A percentile compares a stretch with the other conserved stretches of the same genome.
phyloP scores from a whole-genome alignment of 2,329 filamentous ascomycete species.

The Tolypocladium ophioglossoides region DNA sequence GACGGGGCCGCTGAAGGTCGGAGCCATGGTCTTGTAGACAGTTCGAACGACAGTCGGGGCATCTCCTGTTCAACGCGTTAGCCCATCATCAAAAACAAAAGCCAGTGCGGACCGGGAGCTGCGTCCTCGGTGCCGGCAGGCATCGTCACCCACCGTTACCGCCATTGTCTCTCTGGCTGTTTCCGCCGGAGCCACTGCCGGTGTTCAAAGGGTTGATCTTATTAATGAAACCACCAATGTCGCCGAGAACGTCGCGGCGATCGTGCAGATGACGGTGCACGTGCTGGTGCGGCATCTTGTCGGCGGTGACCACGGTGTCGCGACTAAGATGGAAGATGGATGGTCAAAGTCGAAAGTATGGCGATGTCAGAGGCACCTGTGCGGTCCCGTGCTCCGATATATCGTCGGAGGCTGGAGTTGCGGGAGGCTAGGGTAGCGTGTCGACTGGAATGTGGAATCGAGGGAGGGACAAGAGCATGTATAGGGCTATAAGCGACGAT shows the following conservation, averaged over 20 bases:
- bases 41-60: conserved; percentile 21
- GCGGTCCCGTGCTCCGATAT: background rate
- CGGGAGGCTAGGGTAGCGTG: background rate
- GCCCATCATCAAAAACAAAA: background rate
- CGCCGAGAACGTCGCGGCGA: conserved; percentile 1
- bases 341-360: background rate
- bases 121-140: background rate
- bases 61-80: background rate
- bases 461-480: conserved; percentile 16
- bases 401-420: background rate
- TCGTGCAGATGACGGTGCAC: conserved; percentile 15
- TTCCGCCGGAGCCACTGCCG: background rate
- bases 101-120: background rate
- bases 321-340: background rate
- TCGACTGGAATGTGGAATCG: conserved; percentile 18
- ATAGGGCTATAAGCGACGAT: conserved; percentile 12
- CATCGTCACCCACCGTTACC: background rate
- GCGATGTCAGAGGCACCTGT: background rate
- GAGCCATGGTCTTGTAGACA: conserved; percentile 29
- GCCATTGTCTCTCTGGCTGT: background rate
- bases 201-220: background rate
- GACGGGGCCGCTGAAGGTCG: conserved; percentile 30
- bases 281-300: conserved; percentile 18
- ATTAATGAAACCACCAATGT: background rate
- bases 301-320: background rate